A percentile compares a stretch with the other conserved stretches of the same genome.
phyloP scores from a whole-genome alignment of 2,329 filamentous ascomycete species.

The Rachicladosporium sp. region DNA sequence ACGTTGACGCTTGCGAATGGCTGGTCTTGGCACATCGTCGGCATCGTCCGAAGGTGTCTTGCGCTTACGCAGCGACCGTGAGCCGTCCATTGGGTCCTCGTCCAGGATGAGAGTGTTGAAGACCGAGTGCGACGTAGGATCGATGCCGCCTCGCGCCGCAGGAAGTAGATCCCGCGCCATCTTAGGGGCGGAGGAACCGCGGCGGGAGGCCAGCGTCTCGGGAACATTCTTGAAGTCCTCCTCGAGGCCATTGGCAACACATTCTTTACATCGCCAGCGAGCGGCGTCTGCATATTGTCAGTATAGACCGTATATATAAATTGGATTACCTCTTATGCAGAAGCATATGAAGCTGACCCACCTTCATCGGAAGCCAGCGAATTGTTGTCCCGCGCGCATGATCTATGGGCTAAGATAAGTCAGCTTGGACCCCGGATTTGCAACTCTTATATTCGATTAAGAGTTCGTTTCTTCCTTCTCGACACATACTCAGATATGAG shows the following conservation, averaged over 20 bases:
- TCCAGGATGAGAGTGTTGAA: conserved; percentile 62
- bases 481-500: conserved; percentile 4
- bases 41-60: conserved; percentile 58
- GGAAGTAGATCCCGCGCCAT: conserved; percentile 57
- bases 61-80: conserved; percentile 67
- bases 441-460: conserved; percentile 14
- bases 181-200: conserved; percentile 52
- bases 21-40: conserved; percentile 23
- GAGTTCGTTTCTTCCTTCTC: conserved; percentile 8
- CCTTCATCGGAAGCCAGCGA: conserved; percentile 51
- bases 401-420: conserved; percentile 63
- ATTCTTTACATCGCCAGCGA: conserved; percentile 51
- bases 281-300: conserved; percentile 36
- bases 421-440: conserved; percentile 25
- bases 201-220: conserved; percentile 23
- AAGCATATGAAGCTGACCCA: conserved; percentile 33
- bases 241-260: conserved; percentile 40
- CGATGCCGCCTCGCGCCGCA: conserved; percentile 50
- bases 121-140: conserved; percentile 61
- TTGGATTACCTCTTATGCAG: not conserved
- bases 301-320: conserved; percentile 10
- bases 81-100: conserved; percentile 62
- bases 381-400: conserved; percentile 68
- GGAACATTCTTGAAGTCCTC: conserved; percentile 30
- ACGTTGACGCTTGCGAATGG: conserved; percentile 30